Base-by-base conservation (phyloP, 306 rosid species). In the Biancaea sappan region DNA sequence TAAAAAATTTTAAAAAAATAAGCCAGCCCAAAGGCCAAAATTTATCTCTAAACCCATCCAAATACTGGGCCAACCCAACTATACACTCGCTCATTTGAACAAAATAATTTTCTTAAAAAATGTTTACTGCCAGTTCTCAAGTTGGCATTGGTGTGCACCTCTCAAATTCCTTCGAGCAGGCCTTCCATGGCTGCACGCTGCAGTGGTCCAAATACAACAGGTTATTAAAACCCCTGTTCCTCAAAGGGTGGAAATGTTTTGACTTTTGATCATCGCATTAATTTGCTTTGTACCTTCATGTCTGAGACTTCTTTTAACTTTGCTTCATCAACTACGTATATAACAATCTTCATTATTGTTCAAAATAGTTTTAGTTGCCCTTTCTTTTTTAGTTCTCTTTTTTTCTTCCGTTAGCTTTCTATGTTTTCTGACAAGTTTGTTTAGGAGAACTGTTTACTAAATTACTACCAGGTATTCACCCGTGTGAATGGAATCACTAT, bases 101-200 rank as follows among this genome's bases (percentile, higher is more conserved):
- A n/a, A n/a, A n/a, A n/a, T n/a, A n/a, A n/a, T n/a, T n/a, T n/a
- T n/a, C n/a, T n/a, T n/a, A n/a, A n/a, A n/a, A n/a, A n/a, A n/a
- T n/a, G n/a, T n/a, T n/a, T 86, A 2, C 50, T 92, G 37, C 97
- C 96, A 9, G 89, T 92, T 54, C 83, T 92, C 53, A 88, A 88
- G 79, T 63, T 92, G 28, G 97, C 97, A 4, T 75, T 89, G 84
- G 93, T 89, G 0, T 92, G 96, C 74, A 89, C 93, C 1, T 86
- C 97, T 54, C 96, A 92, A 32, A 87, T 92, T 31, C 96, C 97
- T 64, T 89, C 96, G 2, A 88, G 87, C 79, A 83, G 96, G 51
- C 97, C 97, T 76, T 86, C 96, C 18, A 92, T 92, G 97, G 82
- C 88, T 35, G n/a, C n/a, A n/a, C n/a, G n/a, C n/a, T n/a, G 97